phyloP scores from a whole-genome alignment of 176 grass and related monocot species.

The Oropetium thomaeum region DNA sequence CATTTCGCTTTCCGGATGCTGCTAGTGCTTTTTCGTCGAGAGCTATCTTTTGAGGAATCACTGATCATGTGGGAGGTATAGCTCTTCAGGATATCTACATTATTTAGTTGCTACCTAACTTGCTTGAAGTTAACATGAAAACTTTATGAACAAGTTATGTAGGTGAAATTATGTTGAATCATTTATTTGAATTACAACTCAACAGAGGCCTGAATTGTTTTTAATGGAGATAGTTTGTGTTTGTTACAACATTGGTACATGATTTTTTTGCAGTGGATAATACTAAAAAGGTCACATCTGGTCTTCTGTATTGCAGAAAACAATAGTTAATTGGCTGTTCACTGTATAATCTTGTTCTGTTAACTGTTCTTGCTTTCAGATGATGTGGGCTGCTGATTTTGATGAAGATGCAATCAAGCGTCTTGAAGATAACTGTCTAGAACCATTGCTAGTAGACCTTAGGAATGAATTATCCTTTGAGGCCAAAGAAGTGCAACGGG shows the following conservation, averaged over 20 bases:
- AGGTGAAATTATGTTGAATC: neutral
- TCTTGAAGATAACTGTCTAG: slow-evolving; percentile 81
- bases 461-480: slow-evolving; percentile 49
- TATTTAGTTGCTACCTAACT: slow-evolving; percentile 23
- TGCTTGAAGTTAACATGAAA: neutral
- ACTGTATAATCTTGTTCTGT: slow-evolving; percentile 7
- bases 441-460: slow-evolving; percentile 50
- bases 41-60: slow-evolving; percentile 89
- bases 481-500: slow-evolving; percentile 46
- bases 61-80: slow-evolving; percentile 97
- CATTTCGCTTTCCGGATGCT: slow-evolving; percentile 99
- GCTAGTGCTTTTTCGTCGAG: slow-evolving; percentile 96
- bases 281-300: neutral
- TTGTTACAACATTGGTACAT: neutral
- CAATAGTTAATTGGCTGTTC: neutral
- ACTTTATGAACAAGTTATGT: neutral
- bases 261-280: slow-evolving; percentile 14
- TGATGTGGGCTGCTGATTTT: slow-evolving; percentile 99
- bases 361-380: slow-evolving; percentile 50
- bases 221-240: neutral
- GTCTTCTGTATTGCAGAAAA: slow-evolving; percentile 7
- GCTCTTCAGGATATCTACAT: slow-evolving; percentile 24
- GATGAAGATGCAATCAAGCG: slow-evolving; percentile 58
- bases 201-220: neutral
- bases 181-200: slow-evolving; percentile 9